These are phyloP conservation scores for Volvox reticuliferus DNA, from an alignment of 139 green algal species.

Conservation along the genomic window DNA sequence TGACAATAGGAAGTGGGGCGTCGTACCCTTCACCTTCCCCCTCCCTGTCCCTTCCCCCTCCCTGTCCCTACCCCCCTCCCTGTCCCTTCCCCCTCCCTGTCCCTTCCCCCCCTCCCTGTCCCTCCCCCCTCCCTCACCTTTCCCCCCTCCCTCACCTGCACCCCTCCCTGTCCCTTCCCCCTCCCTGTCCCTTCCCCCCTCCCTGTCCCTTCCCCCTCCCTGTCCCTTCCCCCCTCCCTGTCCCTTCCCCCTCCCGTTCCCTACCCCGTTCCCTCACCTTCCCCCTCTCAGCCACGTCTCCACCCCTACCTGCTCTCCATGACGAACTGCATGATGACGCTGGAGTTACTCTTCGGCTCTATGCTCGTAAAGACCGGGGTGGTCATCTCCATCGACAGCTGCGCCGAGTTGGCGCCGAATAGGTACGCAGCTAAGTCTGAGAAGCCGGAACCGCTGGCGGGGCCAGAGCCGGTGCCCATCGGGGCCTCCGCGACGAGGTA, in stretches of 20 bases:
- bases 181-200: not conserved
- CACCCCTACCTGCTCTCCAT: constrained; percentile 52
- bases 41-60: not conserved
- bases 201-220: no score
- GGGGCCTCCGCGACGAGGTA: constrained; percentile 66
- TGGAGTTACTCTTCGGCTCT: not conserved
- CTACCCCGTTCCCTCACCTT: not conserved
- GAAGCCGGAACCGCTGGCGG: constrained; percentile 39
- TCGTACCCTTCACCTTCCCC: not conserved
- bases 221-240: not conserved
- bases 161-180: not conserved
- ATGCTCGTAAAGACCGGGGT: constrained; percentile 58
- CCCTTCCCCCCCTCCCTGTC: not conserved
- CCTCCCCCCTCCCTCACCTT: not conserved
- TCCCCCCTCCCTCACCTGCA: not conserved
- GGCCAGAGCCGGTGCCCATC: not conserved
- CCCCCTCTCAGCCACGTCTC: no score
- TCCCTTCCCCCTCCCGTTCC: not conserved
- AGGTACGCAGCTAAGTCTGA: constrained; percentile 45
- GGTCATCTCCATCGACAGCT: constrained; percentile 83
- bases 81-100: not conserved
- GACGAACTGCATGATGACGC: constrained; percentile 64
- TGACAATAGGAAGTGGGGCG: no score
- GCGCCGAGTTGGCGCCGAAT: constrained; percentile 79
- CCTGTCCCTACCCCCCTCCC: no score